Evolutionary conservation across 2,329 filamentous ascomycete genomes (phyloP).

Genomic region (Cladosporium sp.): DNA sequence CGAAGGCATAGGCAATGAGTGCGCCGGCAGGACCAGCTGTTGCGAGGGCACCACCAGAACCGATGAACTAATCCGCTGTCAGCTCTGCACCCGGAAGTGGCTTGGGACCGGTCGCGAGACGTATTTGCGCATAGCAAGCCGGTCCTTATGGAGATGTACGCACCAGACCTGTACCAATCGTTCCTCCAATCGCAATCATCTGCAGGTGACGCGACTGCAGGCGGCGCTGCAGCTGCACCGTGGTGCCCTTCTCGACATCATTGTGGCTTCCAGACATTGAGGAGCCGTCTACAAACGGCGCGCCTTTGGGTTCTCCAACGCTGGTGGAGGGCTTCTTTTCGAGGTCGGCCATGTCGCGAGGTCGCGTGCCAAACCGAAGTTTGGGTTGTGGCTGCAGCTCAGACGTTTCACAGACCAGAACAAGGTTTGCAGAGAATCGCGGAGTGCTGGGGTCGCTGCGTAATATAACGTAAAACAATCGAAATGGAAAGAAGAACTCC

Average conservation of each 20-base stretch:
- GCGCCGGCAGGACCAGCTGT: constrained; percentile 38
- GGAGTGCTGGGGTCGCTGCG: constrained; percentile 2
- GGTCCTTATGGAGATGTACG: not conserved
- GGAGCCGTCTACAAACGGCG: constrained; percentile 10
- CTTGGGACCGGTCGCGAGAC: too few species aligned
- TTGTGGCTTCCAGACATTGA: constrained; percentile 11
- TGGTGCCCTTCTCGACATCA: constrained; percentile 20
- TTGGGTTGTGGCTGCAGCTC: constrained; percentile 1
- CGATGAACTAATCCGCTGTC: constrained; percentile 36
- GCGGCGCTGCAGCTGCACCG: constrained; percentile 29
- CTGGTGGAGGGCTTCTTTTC: constrained; percentile 8
- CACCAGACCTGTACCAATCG: constrained; percentile 11
- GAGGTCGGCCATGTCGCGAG: constrained; percentile 7
- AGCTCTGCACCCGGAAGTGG: constrained; percentile 16
- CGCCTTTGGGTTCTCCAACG: not conserved
- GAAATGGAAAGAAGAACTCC: constrained; percentile 1
- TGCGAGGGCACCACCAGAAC: constrained; percentile 33
- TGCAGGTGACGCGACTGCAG: constrained; percentile 32
- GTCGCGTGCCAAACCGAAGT: constrained; percentile 2
- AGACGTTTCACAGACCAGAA: constrained; percentile 6
- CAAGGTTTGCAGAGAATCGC: constrained; percentile 10
- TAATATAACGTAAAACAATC: constrained; percentile 10
- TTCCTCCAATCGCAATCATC: constrained; percentile 33
- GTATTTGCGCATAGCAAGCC: constrained; percentile 5
- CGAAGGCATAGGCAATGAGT: constrained; percentile 40